Percentiles rank a stretch among this genome's conserved stretches.
These are phyloP conservation scores for Aureobasidium musti DNA, from an alignment of 2,329 filamentous ascomycete genomes.

Conservation along the genomic window DNA sequence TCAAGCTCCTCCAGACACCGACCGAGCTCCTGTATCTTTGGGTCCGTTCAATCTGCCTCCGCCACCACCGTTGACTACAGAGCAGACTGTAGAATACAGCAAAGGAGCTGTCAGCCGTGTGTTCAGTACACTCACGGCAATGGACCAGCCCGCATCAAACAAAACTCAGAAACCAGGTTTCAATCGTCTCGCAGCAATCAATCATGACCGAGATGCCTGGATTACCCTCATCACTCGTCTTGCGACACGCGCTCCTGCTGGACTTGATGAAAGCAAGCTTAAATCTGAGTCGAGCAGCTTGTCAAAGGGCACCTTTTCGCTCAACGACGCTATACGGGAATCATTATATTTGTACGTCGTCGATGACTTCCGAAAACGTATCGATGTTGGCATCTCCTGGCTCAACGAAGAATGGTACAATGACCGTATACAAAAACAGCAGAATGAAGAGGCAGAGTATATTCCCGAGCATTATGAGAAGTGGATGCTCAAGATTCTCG, in stretches of 20 bases:
- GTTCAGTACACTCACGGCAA: slow-evolving; percentile 71
- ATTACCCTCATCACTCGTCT: slow-evolving; percentile 82
- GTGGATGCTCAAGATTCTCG: slow-evolving; percentile 78
- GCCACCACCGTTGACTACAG: slow-evolving; percentile 70
- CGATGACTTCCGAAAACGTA: slow-evolving; percentile 85
- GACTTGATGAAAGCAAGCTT: slow-evolving; percentile 62
- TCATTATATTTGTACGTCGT: slow-evolving; percentile 81
- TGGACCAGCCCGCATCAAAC: slow-evolving; percentile 63
- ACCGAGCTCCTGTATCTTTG: slow-evolving; percentile 56
- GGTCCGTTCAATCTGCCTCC: slow-evolving; percentile 77
- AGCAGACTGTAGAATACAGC: slow-evolving; percentile 72
- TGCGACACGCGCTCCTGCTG: slow-evolving; percentile 74
- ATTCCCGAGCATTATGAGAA: slow-evolving; percentile 67
- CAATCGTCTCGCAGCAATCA: slow-evolving; percentile 73
- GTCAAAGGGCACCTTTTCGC: slow-evolving; percentile 47
- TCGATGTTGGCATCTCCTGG: slow-evolving; percentile 91
- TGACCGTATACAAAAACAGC: slow-evolving; percentile 63
- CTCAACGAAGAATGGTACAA: slow-evolving; percentile 98
- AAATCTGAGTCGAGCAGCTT: slow-evolving; percentile 58
- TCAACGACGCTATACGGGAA: slow-evolving; percentile 74
- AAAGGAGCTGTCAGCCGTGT: slow-evolving; percentile 74
- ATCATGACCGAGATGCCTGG: slow-evolving; percentile 86
- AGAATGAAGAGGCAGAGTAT: slow-evolving; percentile 49
- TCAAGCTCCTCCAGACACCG: slow-evolving; percentile 56
- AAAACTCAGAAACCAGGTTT: slow-evolving; percentile 67